These are phyloP conservation scores for Ophiostoma quercus DNA, from an alignment of 2,329 filamentous ascomycete genomes.

Conservation along the genomic window DNA sequence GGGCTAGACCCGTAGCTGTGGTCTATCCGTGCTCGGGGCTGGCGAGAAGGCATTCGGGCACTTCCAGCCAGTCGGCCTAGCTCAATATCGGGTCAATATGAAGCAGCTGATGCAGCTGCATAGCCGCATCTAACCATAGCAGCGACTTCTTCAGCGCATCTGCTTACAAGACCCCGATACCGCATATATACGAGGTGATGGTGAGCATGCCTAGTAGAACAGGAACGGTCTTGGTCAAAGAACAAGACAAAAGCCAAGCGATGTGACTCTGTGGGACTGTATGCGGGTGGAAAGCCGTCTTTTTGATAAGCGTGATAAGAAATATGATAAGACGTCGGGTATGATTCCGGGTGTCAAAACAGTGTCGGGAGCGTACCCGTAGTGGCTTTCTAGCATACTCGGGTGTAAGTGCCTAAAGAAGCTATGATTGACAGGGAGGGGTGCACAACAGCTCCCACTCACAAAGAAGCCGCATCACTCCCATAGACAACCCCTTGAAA, in stretches of 20 bases:
- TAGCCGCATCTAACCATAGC: background rate
- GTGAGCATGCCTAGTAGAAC: too few species aligned
- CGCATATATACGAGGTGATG: background rate
- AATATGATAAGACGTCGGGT: background rate
- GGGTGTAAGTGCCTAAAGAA: slow-evolving; percentile 7
- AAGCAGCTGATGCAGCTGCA: background rate
- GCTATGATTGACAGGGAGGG: background rate
- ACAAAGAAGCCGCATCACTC: too few species aligned
- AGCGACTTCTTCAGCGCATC: background rate
- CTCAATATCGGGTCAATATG: background rate
- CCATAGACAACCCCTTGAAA: too few species aligned
- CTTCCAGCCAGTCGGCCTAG: background rate
- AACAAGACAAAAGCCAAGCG: background rate
- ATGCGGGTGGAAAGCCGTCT: background rate
- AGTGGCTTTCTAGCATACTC: background rate
- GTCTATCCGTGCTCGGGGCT: background rate
- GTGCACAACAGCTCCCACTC: too few species aligned
- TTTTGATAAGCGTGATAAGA: background rate
- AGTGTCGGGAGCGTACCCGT: background rate
- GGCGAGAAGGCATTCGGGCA: background rate
- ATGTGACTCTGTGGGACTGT: background rate
- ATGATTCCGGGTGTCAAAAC: background rate
- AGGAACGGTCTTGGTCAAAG: background rate
- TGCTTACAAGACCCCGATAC: background rate
- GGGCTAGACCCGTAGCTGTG: background rate